Evolutionary conservation across 441 rosid genomes (phyloP), one percentile per base, ranked within the genome.

Genomic region (Kokia cookei): DNA sequence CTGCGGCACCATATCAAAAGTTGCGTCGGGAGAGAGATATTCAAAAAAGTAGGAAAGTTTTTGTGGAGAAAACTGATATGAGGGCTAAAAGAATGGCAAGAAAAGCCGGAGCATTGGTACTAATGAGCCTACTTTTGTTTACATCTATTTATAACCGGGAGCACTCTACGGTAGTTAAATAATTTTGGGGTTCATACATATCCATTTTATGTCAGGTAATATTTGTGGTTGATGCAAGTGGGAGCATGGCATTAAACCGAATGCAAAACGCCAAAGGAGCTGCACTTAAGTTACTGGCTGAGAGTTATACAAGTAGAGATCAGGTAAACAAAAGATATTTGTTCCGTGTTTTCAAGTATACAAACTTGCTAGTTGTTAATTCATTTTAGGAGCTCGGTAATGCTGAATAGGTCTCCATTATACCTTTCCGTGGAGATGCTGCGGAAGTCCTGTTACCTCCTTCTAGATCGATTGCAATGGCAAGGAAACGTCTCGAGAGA

Each of bases 231-330:
- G 98, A 96, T 86, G 99, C 99, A 75, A 96, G 99, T 90, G 99
- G 98, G 69, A 96, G 99, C 86, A 96, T 96, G 99, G 99, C 98
- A 42, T 81, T 96, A 74, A 96, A 96, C 75, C 89, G 97, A 81
- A 96, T 96, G 98, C 98, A 93, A 86, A 96, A 93, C 73, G 99
- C 99, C 55, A 96, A 96, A 87, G 99, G 99, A 69, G 98, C 98
- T 67, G 98, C 98, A 55, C 94, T 96, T 67, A 96, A 96, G 82
- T 79, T 96, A 69, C 86, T 96, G 47, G 99, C 98, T 58, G 99
- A 93, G 89, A 96, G 99, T 83, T 93, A 96, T 85, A 93, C 98
- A 74, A 92, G 99, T 91, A 91, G 99, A 77, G 99, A 96, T 85
- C 99, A 92, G 97, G 99, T 92, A 86, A 81, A 48, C 19, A n/a